Base-by-base conservation (phyloP, 75 land plant species). In the Pinus tabuliformis region DNA sequence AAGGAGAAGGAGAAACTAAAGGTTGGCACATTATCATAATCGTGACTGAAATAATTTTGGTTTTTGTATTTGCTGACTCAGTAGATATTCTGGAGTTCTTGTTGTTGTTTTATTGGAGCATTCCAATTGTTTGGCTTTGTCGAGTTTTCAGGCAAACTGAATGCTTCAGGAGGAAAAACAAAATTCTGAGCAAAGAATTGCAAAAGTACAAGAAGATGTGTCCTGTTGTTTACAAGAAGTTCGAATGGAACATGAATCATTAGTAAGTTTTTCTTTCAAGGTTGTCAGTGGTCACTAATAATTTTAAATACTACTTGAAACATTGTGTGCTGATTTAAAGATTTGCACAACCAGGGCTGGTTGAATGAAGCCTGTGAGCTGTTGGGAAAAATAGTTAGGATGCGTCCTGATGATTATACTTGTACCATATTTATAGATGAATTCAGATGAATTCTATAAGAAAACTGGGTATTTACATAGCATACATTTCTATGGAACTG, bases 1-100 rank as follows among this genome's bases (percentile, higher is more conserved):
- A 87, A 81, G 77, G 86, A 92, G 68, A 92, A 88, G 92, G 95
- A 77, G n/a, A 68, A 45, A 33, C 57, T 39, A 28, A 66, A 30
- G 49, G 74, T 59, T 62, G 4, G 24, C 37, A 15, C 16, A 24
- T 28, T 21, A 49, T 73, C 36, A 56, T 5, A 52, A 42, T 56
- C 20, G 17, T 9, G 42, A 66, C 21, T 39, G 45, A 39, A 39
- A 66, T 39, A 36, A 39, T 17, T n/a, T 66, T 66, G 9, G 20
- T 66, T 39, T 33, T 65, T 65, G 15, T n/a, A 65, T 37, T 6
- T 37, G 15, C 39, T 18, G n/a, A 65, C n/a, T 7, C 42, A 36
- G 36, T 66, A 45, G 18, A 28, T 39, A 39, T n/a, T 66, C 21
- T 36, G 8, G 39, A 66, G 39, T 68, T 37, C n/a, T 3, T n/a